These are phyloP conservation scores for Suillus americanus DNA, from an alignment of 768 basidiomycete genomes.

Conservation along the genomic window DNA sequence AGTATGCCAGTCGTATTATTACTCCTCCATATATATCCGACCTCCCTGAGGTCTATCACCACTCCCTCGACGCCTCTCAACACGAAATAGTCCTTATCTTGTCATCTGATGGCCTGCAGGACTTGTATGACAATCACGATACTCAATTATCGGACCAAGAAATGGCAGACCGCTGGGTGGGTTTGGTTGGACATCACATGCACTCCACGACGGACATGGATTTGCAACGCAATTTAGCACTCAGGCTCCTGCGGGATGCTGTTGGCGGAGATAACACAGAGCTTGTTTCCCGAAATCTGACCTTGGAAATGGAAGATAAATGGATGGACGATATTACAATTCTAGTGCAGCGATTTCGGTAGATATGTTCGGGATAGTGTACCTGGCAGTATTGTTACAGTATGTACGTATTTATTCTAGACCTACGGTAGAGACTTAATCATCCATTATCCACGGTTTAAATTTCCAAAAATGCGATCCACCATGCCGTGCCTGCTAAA, in stretches of 20 bases:
- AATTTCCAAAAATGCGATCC: neutral
- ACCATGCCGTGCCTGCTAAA: conserved; percentile 1
- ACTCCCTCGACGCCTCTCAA: conserved; percentile 23
- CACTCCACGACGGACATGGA: conserved; percentile 19
- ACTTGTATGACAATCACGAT: conserved; percentile 36
- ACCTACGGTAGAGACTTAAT: neutral
- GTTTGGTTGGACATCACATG: conserved; percentile 28
- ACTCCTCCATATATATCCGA: conserved; percentile 49
- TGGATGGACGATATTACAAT: conserved; percentile 54
- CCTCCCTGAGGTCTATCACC: conserved; percentile 41
- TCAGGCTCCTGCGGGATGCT: conserved; percentile 41
- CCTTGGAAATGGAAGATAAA: conserved; percentile 49
- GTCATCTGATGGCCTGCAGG: conserved; percentile 48
- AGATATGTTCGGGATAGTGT: neutral
- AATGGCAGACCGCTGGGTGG: conserved; percentile 36
- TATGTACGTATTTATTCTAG: conserved; percentile 14
- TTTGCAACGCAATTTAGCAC: conserved; percentile 34
- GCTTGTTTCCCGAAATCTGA: conserved; percentile 42
- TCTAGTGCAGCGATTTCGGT: conserved; percentile 39
- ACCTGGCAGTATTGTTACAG: conserved; percentile 6
- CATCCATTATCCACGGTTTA: conserved; percentile 1
- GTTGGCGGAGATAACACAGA: conserved; percentile 42
- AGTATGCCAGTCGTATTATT: conserved; percentile 35
- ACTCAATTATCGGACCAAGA: conserved; percentile 22
- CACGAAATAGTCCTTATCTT: conserved; percentile 36